Base-by-base conservation (phyloP, 75 land plant species). In the Selaginella moellendorffii region DNA sequence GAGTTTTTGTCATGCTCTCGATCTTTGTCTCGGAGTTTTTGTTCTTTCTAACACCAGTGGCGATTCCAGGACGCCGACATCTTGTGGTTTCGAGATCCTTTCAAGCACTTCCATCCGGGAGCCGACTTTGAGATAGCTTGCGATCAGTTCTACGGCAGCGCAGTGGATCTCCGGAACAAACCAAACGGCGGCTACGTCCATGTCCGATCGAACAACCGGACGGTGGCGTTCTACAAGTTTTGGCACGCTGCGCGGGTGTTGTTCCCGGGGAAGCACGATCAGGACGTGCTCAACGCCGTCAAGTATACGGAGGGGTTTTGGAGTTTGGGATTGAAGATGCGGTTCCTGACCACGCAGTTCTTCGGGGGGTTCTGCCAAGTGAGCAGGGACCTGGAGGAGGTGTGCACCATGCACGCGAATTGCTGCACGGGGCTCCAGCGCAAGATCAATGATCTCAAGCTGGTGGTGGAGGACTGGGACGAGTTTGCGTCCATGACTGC, bases 361-460 rank as follows among this genome's bases (percentile, higher is more conserved):
- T 56, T 56, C n/a, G 59, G 59, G 5, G 59, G 59, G 24, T 56
- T 56, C 19, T 56, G 59, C n/a, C n/a, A 56, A 56, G 21, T 2
- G 24, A 56, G 59, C 19, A 9, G 9, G 59, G 24, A 56, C 19
- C n/a, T 56, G 19, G 59, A 56, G 19, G n/a, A 56, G 59, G 24
- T 19, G 5, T 56, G 59, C 59, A 56, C 59, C 21, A 56, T 56
- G 59, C 59, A 56, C n/a, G 59, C 59, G n/a, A 56, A 56, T 56
- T 56, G 59, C 59, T 56, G 59, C 19, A 56, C 19, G 24, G 59
- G 24, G n/a, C n/a, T 8, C 2, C 17, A 19, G 2, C 5, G 21
- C 5, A 56, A 56, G 59, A 5, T 56, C 9, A 21, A 8, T 24
- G 59, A 56, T 56, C 59, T 56, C 17, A 56, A 56, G 59, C 59